phyloP scores from a whole-genome alignment of 768 basidiomycete genomes.

The Hirschioporus abietinus region DNA sequence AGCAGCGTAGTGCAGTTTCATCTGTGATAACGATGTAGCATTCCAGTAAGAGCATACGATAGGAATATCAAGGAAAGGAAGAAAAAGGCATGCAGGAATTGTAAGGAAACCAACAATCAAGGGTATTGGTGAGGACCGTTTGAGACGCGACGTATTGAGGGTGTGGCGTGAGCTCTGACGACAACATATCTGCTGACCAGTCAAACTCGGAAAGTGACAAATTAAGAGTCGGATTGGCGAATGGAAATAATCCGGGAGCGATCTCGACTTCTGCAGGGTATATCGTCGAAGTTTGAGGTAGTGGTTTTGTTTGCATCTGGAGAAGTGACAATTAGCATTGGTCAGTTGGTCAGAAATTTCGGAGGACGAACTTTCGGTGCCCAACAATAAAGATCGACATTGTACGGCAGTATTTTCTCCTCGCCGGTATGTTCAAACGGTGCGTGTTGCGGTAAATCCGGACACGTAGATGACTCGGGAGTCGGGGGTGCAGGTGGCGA shows the following conservation, averaged over 20 bases:
- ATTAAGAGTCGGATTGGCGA: background rate
- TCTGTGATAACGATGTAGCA: too few species aligned
- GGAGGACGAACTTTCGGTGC: background rate
- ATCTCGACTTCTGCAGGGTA: background rate
- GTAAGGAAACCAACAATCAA: too few species aligned
- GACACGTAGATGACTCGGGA: background rate
- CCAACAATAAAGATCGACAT: background rate
- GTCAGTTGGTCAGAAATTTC: background rate
- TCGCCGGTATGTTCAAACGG: background rate
- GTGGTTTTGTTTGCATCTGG: background rate
- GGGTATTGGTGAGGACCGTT: too few species aligned
- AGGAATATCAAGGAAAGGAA: too few species aligned
- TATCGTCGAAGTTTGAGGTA: background rate
- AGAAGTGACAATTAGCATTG: background rate
- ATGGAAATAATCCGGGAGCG: background rate
- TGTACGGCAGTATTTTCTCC: background rate
- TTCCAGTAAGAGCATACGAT: too few species aligned
- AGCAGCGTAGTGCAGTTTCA: too few species aligned
- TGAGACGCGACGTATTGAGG: background rate
- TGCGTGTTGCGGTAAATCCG: background rate
- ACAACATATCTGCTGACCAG: background rate
- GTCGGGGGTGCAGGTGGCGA: background rate
- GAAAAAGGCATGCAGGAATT: too few species aligned
- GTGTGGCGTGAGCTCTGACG: background rate
- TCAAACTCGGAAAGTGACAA: background rate